These are phyloP conservation scores for Calonectria leucothoes DNA, from an alignment of 2,329 filamentous ascomycete species.

Conservation along the genomic window DNA sequence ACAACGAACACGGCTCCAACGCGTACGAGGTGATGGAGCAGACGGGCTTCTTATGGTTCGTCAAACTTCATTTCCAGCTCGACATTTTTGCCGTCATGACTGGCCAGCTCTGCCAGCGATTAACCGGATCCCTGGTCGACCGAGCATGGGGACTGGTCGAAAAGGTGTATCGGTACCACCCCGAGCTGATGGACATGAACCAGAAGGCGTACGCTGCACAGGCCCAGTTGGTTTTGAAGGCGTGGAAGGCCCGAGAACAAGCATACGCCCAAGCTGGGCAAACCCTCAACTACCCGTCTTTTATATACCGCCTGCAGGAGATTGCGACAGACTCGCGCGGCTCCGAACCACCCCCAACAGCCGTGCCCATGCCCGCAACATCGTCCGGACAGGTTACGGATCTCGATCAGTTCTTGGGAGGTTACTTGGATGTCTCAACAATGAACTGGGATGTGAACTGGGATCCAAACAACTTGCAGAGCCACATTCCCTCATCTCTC, in stretches of 20 bases:
- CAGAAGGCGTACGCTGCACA: slow-evolving; percentile 58
- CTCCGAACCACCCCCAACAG: slow-evolving; percentile 42
- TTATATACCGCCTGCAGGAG: slow-evolving; percentile 57
- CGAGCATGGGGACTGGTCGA: slow-evolving; percentile 63
- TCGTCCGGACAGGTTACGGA: slow-evolving; percentile 41
- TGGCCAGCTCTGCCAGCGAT: slow-evolving; percentile 63
- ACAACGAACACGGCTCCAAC: slow-evolving; percentile 59
- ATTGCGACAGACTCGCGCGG: slow-evolving; percentile 51
- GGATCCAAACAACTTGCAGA: slow-evolving; percentile 40
- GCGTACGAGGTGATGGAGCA: slow-evolving; percentile 56
- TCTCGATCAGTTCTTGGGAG: slow-evolving; percentile 58
- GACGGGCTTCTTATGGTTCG: slow-evolving; percentile 67
- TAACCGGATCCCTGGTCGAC: slow-evolving; percentile 62
- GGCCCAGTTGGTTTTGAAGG: slow-evolving; percentile 61
- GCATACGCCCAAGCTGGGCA: slow-evolving; percentile 51
- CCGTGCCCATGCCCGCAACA: slow-evolving; percentile 42
- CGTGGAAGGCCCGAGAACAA: slow-evolving; percentile 64
- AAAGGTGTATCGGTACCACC: slow-evolving; percentile 59
- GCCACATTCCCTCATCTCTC: slow-evolving; percentile 45
- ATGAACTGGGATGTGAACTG: slow-evolving; percentile 62
- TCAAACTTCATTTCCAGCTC: slow-evolving; percentile 65
- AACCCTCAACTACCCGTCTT: slow-evolving; percentile 56
- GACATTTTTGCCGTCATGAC: slow-evolving; percentile 67
- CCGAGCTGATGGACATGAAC: slow-evolving; percentile 62
- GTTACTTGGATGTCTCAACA: slow-evolving; percentile 55